Base-by-base conservation (phyloP, 257 asterid genomes). In the Petrea volubilis region DNA sequence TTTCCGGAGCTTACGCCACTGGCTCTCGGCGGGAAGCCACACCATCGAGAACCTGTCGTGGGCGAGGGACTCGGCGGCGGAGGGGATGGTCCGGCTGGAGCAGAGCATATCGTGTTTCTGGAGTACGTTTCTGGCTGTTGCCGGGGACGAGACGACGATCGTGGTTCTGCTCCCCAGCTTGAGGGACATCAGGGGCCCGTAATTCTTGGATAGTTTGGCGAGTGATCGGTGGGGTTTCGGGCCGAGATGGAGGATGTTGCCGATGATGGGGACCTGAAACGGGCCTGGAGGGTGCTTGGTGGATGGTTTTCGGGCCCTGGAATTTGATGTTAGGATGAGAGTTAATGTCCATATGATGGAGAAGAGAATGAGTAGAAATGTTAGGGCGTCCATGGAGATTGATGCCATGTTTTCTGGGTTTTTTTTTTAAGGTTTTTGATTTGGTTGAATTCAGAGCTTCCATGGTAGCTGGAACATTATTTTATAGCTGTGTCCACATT, bases 281-380 rank as follows among this genome's bases (percentile, higher is more conserved):
- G 85, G 82, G 2, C 85, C 80, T 14, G 80, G 82, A 0, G 85
- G 82, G 38, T 63, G 78, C 27, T 70, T 73, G 62, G 3, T 33
- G 5, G 47, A 2, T 10, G 64, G 13, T 52, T 64, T 71, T 36
- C 75, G 60, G 52, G 40, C 52, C 58, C 58, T 57, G 50, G 60
- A 71, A 64, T 24, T 64, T 47, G 55, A 55, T 47, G 3, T 71
- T 34, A 67, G 71, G 5, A 49, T 4, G 15, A 65, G 43, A 68
- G 28, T 20, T 3, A 9, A 29, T 13, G 27, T 20, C 69, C 58
- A 64, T 3, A 24, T 4, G 13, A 50, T 18, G 43, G 72, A 44
- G 25, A 31, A 46, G 15, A 71, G 41, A 27, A 71, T 3, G 5
- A 65, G 50, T 0, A 64, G 27, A 57, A 36, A 10, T 47, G 38